Evolutionary conservation across 2,329 filamentous ascomycete species (phyloP), one percentile per base, ranked within the genome.

Genomic region (Talaromyces sp.): DNA sequence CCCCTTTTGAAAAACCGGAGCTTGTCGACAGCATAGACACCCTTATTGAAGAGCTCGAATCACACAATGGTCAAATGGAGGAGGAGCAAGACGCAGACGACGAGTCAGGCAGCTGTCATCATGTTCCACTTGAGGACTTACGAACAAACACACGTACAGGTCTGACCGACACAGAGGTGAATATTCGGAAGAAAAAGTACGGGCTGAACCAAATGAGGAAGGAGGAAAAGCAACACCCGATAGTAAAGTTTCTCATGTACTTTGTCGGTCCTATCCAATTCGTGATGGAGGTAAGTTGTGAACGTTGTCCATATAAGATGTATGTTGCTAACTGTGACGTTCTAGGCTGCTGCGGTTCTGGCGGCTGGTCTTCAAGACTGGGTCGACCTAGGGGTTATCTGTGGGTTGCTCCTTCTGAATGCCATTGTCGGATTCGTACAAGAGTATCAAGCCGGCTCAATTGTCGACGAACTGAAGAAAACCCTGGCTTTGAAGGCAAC

Each of bases 321-420:
- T 47, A 22, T 31, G 19, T 33, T 43, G 49, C 37, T 70, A 65
- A 69, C 60, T 57, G 66, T 63, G 45, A 25, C 68, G 15, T 50
- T 67, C 63, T 65, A 89, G 87, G 85, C 87, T 79, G 90, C 91
- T 68, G 90, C 90, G 71, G 83, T 93, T 74, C 85, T 96, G 66
- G 92, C 92, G 75, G 91, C 90, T 68, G 91, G 90, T 87, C 87
- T 96, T 49, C 80, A 90, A 79, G 90, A 95, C 73, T 96, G 92
- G 92, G 90, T 96, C 69, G 92, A 96, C 82, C 94, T 96, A 74
- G 92, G 91, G 84, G 92, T 96, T 74, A 96, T 96, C 71, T 92
- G 90, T 78, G 92, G 82, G 74, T 84, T 96, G 60, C 85, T 96
- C 10, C 77, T 96, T 70, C 89, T 96, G 69, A 96, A 96, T 82